Evolutionary conservation across 257 asterid species (phyloP), one percentile per base, ranked within the genome.

Genomic region (Solanum etuberosum): DNA sequence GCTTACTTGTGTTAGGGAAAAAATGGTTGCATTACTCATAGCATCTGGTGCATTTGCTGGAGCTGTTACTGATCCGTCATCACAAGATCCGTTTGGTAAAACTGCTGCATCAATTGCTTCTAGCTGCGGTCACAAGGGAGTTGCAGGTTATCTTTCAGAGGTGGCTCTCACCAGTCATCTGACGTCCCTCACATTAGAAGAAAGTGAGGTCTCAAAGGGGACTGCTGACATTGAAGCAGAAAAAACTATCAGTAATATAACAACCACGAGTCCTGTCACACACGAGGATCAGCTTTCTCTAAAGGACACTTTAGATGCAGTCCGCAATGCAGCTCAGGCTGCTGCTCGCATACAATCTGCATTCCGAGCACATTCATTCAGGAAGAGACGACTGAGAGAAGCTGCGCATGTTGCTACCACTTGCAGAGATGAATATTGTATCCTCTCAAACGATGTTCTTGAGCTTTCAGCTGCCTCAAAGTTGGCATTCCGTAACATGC

Each of bases 301-400:
- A 31, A 90, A 92, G 90, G 92, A 93, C 77, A 91, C 95, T 43
- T 92, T 97, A 88, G 95, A 94, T 86, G 99, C 98, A 12, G 98
- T 93, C 38, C 94, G 99, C 18, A 96, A 92, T 90, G 98, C 98
- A 25, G 88, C 98, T 80, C 95, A 93, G 91, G 98, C 99, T 83
- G 99, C 99, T 77, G 98, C 99, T 73, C 98, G 97, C 16, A 97
- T 97, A 88, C 99, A 97, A 90, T 94, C 96, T 46, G 99, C 99
- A n/a, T 95, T 97, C 73, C 99, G 98, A 67, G 98, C 98, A 29
- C 98, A 97, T 93, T 97, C 99, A 40, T 96, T 97, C 93, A 88
- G 94, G 89, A 96, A 74, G 92, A 91, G 98, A 90, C 98, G 90
- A 91, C 93, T 92, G 73, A 91, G 88, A 86, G 95, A 91, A 85